Evolutionary conservation across 352 stramenopile species (phyloP), one percentile per base, ranked within the genome.

Genomic region (Globisporangium yorkense): DNA sequence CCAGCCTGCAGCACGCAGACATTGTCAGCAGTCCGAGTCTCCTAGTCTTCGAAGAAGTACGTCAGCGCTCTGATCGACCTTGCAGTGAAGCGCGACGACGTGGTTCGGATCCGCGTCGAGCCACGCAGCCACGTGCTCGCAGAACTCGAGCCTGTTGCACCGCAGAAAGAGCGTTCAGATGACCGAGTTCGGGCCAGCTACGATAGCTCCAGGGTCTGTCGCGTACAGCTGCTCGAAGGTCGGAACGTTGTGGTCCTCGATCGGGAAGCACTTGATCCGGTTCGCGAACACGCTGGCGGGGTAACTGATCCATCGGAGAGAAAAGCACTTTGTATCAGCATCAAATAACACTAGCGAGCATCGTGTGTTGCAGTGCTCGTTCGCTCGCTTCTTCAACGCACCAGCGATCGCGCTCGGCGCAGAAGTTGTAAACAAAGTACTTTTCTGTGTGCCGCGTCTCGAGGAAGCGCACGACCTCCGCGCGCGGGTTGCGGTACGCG

Each of bases 361-460:
- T 16, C 21, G 21, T 24, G 21, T 24, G 21, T 24, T 24, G 21
- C 21, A 24, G 21, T 0, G 21, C 21, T 24, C 21, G 21, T 24
- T 24, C 21, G 21, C 21, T 24, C 21, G 21, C 21, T 24, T 24
- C 21, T 24, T 24, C 21, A 10, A 52, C 52, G 21, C n/a, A 88
- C 77, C 71, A 68, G 29, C 80, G 74, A 9, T 67, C 76, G 7
- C 58, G 44, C 51, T 88, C 80, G 54, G 79, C 65, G 50, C 81
- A 91, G 41, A 91, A 91, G 55, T 91, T 91, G 62, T 79, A 91
- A 40, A 91, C 79, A 55, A 87, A 83, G 67, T 88, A 91, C 21
- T 69, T 54, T n/a, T 67, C 66, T 12, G 52, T 40, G 49, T 91
- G 78, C 24, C 66, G 71, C 20, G 77, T 45, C 29, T 82, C 62